phyloP scores from a whole-genome alignment of 2,329 filamentous ascomycete species.

The Monilinia polystroma region DNA sequence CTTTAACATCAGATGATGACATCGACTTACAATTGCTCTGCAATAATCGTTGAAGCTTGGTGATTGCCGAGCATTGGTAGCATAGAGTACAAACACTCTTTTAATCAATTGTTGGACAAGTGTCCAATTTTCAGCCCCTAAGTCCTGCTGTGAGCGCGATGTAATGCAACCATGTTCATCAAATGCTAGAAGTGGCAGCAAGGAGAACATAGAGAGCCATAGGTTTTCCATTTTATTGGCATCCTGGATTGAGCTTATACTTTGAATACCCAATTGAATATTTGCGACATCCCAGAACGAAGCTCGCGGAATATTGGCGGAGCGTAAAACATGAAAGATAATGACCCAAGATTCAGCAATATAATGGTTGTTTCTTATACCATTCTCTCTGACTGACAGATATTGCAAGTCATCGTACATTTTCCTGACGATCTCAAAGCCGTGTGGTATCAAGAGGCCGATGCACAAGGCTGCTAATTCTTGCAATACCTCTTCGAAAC shows the following conservation, averaged over 20 bases:
- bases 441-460: slow-evolving; percentile 45
- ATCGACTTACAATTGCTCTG: slow-evolving; percentile 57
- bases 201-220: slow-evolving; percentile 59
- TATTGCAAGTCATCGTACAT: slow-evolving; percentile 52
- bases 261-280: slow-evolving; percentile 44
- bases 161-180: slow-evolving; percentile 53
- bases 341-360: slow-evolving; percentile 57
- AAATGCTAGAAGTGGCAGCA: slow-evolving; percentile 62
- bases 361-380: slow-evolving; percentile 50
- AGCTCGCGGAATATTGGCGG: slow-evolving; percentile 50
- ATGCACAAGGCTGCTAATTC: slow-evolving; percentile 44
- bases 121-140: slow-evolving; percentile 57
- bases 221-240: slow-evolving; percentile 52
- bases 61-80: slow-evolving; percentile 53
- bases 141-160: slow-evolving; percentile 42
- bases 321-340: slow-evolving; percentile 54
- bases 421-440: slow-evolving; percentile 46
- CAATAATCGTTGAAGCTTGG: slow-evolving; percentile 67
- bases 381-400: slow-evolving; percentile 49
- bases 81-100: slow-evolving; percentile 58
- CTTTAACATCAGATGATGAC: slow-evolving; percentile 60
- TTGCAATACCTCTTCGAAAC: slow-evolving; percentile 52
- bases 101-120: slow-evolving; percentile 58
- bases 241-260: slow-evolving; percentile 44
- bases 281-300: slow-evolving; percentile 63